Evolutionary conservation across 306 rosid species (phyloP), one percentile per base, ranked within the genome.

Genomic region (Cicer chorassanicum): DNA sequence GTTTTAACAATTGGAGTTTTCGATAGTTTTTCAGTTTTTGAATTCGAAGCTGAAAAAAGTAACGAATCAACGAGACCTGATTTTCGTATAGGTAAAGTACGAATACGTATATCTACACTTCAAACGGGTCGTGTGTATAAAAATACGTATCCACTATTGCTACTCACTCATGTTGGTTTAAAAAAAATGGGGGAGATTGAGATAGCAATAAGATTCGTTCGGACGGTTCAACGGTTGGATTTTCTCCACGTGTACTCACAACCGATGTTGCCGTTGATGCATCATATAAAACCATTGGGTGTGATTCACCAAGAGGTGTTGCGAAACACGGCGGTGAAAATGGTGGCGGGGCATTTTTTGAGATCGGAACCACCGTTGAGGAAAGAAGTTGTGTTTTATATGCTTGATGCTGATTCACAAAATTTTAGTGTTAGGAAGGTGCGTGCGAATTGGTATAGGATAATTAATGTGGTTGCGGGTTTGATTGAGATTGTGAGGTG

Each of bases 151-250:
- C 98, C 98, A 0, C 61, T 93, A 48, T 43, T 87, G 0, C 81
- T 89, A 1, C 72, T 93, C 15, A 78, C 89, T 8, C 78, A 70
- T 8, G 65, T 78, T 0, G 98, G 97, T 1, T 46, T 78, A 41
- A 88, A 84, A 68, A 91, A 87, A 54, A 89, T 87, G 92, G 98
- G 98, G 1, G 98, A 89, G 34, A 76, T 93, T 12, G 96, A 93
- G 84, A 73, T 91, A 0, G 98, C 97, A 1, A 66, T 91, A 7
- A 77, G 94, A 4, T 91, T 93, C 7, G 62, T 85, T 1, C 83
- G 89, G 0, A 71, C 84, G 0, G 18, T 84, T 65, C 90, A 91
- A 1, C 78, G 83, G 6, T 11, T 93, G 10, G 97, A 93, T 82
- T 79, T 91, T 36, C 78, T 93, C 73, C 96, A 91, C 41, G 90